phyloP scores from a whole-genome alignment of 305 asterid genomes.

The Coffea humblotiana region DNA sequence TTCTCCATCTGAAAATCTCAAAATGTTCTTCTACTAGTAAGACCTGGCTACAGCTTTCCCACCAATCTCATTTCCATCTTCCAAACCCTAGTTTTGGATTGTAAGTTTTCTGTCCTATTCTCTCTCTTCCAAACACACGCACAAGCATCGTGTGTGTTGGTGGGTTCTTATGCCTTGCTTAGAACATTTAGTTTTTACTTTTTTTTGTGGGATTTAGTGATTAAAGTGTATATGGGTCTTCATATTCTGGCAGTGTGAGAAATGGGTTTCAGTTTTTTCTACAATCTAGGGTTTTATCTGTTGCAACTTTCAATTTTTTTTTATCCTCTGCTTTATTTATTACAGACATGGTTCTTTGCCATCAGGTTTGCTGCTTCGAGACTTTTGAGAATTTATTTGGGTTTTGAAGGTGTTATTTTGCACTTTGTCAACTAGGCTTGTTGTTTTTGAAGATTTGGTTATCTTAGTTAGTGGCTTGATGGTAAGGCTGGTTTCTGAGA shows the following conservation, averaged over 20 bases:
- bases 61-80: not conserved
- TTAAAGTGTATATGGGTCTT: not conserved
- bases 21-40: not conserved
- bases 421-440: not conserved
- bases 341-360: not conserved
- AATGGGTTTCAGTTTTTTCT: not conserved
- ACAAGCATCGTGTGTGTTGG: not conserved
- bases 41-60: not conserved
- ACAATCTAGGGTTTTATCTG: not conserved
- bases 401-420: not conserved
- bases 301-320: not conserved
- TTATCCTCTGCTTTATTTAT: not conserved
- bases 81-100: not conserved
- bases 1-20: not conserved
- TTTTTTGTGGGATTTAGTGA: not conserved
- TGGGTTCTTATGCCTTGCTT: not conserved
- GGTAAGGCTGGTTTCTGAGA: not conserved
- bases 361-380: not conserved
- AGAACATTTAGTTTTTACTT: too few relatives aligned
- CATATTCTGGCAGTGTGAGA: not conserved
- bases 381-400: not conserved
- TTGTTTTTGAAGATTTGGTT: not conserved
- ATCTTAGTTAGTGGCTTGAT: not conserved
- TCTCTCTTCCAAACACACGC: not conserved
- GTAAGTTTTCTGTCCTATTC: constrained; percentile 1